Base-by-base conservation (phyloP, 2,329 filamentous ascomycete genomes). In the Colletotrichum destructivum region DNA sequence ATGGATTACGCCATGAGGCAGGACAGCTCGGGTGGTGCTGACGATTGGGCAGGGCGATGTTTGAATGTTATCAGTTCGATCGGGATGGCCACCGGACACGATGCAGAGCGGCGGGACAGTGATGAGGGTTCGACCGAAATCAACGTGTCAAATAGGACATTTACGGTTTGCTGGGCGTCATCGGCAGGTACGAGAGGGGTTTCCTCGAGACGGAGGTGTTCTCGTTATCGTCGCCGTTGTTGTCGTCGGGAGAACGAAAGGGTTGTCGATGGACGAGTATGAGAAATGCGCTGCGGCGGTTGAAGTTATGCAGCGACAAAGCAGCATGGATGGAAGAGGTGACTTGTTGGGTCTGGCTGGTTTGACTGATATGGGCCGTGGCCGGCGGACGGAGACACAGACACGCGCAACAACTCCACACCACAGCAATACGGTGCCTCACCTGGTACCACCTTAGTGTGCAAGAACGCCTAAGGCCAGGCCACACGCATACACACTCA, bases 1-100 rank as follows among this genome's bases (percentile, higher is more conserved):
- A 90, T 90, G 87, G 86, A 88, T 88, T 90, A 90, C 88, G 88
- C 88, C 88, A 90, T 90, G 82, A 85, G 87, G 84, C 87, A 84
- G 81, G 82, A 42, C 65, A 57, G 62, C 65, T 71, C 44, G 56
- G 38, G 70, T 57, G 35, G 62, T 65, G 61, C 67, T 72, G 49
- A 44, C 49, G 61, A 52, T 62, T 64, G 54, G 51, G 65, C 40
- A 60, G 52, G 26, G 26, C 38, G 59, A 42, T 72, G 26, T 70
- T 31, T 67, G 47, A 56, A 68, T 68, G 44, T 52, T 62, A 31
- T 62, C 63, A 60, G 56, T 42, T 42, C 51, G 42, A 38, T 62
- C 63, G 44, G 67, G 40, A 47, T 31, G 18, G 57, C 49, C 57
- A 68, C 51, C 57, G 52, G 26, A 38, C 40, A 51, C 60, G 44